Percentiles rank a stretch among this genome's conserved stretches.
These are phyloP conservation scores for Aegilops longissima DNA, from an alignment of 176 grass and related monocot genomes.

Conservation along the genomic window DNA sequence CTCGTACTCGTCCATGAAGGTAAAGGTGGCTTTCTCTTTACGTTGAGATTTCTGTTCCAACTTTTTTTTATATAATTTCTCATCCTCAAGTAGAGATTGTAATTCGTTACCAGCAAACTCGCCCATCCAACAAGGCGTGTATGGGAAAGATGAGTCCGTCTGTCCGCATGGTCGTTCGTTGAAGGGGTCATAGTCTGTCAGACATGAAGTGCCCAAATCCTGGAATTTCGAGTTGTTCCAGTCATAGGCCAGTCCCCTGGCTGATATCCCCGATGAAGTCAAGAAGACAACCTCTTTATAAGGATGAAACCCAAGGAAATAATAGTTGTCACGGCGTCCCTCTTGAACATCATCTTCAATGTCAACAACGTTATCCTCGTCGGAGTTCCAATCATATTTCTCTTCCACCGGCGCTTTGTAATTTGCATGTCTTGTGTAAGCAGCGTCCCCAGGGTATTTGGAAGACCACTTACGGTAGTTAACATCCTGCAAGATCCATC, in stretches of 20 bases:
- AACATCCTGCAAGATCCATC: neutral
- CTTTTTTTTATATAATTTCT: no score
- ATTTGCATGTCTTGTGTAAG: neutral
- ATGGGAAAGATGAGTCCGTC: neutral
- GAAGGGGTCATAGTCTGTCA: rapidly evolving
- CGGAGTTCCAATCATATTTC: conserved; percentile 6
- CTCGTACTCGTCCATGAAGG: neutral
- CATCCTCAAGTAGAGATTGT: neutral
- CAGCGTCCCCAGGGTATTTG: neutral
- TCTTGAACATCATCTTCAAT: neutral
- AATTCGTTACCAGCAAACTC: neutral
- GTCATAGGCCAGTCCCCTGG: neutral
- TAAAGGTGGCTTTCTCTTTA: neutral
- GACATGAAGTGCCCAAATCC: neutral
- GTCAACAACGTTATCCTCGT: neutral
- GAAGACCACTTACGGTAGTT: neutral
- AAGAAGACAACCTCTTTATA: neutral
- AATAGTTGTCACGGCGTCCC: rapidly evolving
- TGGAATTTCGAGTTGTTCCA: neutral
- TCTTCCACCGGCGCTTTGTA: neutral
- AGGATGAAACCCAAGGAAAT: neutral
- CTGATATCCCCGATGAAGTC: no score
- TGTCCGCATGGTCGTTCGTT: no score
- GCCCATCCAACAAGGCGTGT: conserved; percentile 22
- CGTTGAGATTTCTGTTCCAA: neutral